Conservation (phyloP, 2,329 filamentous ascomycete species). For the Cercospora brassicicola region DNA sequence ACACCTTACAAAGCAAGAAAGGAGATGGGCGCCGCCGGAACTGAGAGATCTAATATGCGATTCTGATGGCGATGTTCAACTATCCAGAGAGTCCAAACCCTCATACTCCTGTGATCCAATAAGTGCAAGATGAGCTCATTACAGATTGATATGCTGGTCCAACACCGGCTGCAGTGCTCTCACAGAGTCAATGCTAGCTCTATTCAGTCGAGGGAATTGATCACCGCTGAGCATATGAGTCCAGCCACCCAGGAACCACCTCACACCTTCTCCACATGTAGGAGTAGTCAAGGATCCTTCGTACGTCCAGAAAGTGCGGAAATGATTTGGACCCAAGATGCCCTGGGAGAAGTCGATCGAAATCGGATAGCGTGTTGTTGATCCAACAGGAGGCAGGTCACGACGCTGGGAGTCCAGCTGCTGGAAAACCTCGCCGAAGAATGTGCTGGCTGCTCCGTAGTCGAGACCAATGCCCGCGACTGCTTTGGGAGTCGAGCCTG, state of each 20-base stretch:
- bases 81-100: not conserved
- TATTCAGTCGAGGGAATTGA: not conserved
- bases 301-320: not conserved
- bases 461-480: not conserved
- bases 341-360: not conserved
- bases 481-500: not conserved
- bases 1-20: not conserved
- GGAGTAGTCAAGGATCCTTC: not conserved
- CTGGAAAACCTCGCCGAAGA: not conserved
- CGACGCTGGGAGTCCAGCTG: not conserved
- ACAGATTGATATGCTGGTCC: conserved; percentile 3
- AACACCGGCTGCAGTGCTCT: not conserved
- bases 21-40: not conserved
- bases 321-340: not conserved
- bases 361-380: not conserved
- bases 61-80: not conserved
- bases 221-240: not conserved
- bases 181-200: not conserved
- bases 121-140: not conserved
- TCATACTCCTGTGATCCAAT: not conserved
- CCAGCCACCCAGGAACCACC: not conserved
- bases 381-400: not conserved
- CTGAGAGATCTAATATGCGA: not conserved
- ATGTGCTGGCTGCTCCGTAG: not conserved
- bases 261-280: not conserved